Conservation (phyloP, 768 basidiomycete species). For the Paxillus ammoniavirescens region DNA sequence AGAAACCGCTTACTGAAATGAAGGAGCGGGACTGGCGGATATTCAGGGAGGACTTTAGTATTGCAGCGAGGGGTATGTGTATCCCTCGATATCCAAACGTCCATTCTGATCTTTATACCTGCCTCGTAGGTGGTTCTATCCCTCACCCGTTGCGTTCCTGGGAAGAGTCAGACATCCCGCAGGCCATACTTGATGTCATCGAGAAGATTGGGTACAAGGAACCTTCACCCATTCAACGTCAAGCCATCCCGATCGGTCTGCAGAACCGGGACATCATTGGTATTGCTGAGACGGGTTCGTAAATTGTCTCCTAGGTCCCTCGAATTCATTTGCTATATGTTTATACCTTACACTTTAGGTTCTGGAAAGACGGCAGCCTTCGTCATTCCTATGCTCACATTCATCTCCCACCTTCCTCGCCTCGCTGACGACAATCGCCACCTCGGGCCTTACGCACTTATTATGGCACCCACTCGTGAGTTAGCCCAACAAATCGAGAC, state of each 20-base stretch:
- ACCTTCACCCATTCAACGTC: conserved; percentile 94
- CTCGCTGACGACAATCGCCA: conserved; percentile 93
- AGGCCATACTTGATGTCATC: conserved; percentile 75
- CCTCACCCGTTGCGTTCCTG: conserved; percentile 93
- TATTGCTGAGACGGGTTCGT: conserved; percentile 93
- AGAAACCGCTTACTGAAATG: conserved; percentile 88
- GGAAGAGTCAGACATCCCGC: conserved; percentile 84
- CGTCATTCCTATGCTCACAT: conserved; percentile 96
- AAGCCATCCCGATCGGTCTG: conserved; percentile 98
- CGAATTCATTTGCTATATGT: not conserved
- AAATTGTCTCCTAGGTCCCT: not conserved
- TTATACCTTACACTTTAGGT: conserved; percentile 45
- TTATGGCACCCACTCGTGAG: conserved; percentile 96
- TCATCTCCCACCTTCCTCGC: conserved; percentile 82
- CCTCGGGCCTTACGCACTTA: conserved; percentile 89
- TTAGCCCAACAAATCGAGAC: conserved; percentile 96
- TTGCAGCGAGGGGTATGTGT: conserved; percentile 76
- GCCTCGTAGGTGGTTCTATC: conserved; percentile 74
- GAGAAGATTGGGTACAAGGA: conserved; percentile 95
- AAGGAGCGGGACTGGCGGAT: conserved; percentile 99
- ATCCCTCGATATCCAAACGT: not conserved
- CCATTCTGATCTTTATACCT: conserved; percentile 3
- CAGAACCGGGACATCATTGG: conserved; percentile 97
- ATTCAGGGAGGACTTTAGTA: conserved; percentile 97
- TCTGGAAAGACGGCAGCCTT: conserved; percentile 99